Evolutionary conservation across 495 filamentous ascomycete species (phyloP).

Genomic region (Penicillium parvum): DNA sequence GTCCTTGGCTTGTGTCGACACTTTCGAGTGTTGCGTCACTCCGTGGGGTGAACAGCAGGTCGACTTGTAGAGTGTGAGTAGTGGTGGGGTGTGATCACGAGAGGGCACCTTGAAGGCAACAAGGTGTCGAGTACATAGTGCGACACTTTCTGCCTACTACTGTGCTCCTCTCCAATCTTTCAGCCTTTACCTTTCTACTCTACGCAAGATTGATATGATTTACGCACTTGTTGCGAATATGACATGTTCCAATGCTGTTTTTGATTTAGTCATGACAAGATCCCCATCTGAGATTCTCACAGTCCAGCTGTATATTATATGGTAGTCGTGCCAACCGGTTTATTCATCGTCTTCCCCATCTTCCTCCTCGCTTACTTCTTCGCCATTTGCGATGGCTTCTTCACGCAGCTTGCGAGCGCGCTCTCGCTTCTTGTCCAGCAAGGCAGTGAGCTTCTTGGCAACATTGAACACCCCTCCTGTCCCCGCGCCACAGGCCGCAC

Average conservation of each 20-base stretch:
- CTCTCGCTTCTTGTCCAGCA: slow-evolving; percentile 80
- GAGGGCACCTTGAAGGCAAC: no score
- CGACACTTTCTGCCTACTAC: no score
- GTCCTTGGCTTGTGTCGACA: no score
- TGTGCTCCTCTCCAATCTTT: no score
- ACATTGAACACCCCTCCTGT: slow-evolving; percentile 88
- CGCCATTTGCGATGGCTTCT: slow-evolving; percentile 66
- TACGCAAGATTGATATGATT: no score
- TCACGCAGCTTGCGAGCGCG: slow-evolving; percentile 61
- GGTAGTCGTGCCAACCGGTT: not conserved
- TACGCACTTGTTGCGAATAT: no score
- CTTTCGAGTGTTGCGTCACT: no score
- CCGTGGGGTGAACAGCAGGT: no score
- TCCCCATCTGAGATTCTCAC: not conserved
- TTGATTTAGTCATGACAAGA: not conserved
- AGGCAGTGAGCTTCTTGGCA: slow-evolving; percentile 74
- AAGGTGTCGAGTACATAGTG: no score
- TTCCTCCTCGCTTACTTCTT: slow-evolving; percentile 64
- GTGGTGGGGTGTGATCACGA: no score
- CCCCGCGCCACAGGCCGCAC: slow-evolving; percentile 77
- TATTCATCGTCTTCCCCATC: slow-evolving; percentile 27
- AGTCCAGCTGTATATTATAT: slow-evolving; percentile 25
- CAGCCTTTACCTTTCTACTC: no score
- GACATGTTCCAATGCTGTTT: not conserved
- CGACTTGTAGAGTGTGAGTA: no score